Base-by-base conservation (phyloP, 2,329 filamentous ascomycete genomes). In the Exophiala mesophila region DNA sequence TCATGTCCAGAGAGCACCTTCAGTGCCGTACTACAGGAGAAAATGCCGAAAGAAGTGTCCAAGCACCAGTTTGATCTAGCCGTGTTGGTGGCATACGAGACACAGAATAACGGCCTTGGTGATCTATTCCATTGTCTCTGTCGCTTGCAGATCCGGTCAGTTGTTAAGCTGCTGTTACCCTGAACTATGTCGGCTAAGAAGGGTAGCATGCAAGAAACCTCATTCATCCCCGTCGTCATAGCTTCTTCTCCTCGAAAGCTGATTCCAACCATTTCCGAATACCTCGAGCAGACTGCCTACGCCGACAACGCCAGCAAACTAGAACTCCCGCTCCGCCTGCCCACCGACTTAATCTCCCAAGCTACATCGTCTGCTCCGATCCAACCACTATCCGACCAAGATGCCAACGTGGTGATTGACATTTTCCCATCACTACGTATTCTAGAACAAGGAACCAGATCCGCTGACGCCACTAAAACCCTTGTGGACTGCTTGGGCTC, bases 331-430 rank as follows among this genome's bases (percentile, higher is more conserved):
- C n/a, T n/a, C n/a, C n/a, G n/a, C n/a, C n/a, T n/a, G n/a, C n/a
- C n/a, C n/a, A n/a, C 23, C 12, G 7, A 26, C 23, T 12, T 51
- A 35, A 40, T 49, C 10, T 39, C 45, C 16, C 42, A 39, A 28
- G 35, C 45, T 10, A 58, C 53, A 17, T 28, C 20, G 12, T 47
- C 50, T 6, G 50, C 47, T 5, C 49, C 52, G 2, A 28, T 39
- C 6, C 48, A 51, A n/a, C 44, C 43, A 1, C 48, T 62, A 21
- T 53, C 54, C 2, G 50, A 58, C 30, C 56, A 63, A 8, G 54
- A 62, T 12, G 53, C 45, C 1, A 58, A 61, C 41, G 50, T 61
- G 16, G 47, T 67, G 28, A 61, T 55, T 34, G 58, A 62, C 44
- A 39, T 63, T 21, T 61, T 57, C 36, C 55, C 52, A 3, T 49